Base-by-base conservation (phyloP, 805 yeast species). In the Peterozyma xylosa region DNA sequence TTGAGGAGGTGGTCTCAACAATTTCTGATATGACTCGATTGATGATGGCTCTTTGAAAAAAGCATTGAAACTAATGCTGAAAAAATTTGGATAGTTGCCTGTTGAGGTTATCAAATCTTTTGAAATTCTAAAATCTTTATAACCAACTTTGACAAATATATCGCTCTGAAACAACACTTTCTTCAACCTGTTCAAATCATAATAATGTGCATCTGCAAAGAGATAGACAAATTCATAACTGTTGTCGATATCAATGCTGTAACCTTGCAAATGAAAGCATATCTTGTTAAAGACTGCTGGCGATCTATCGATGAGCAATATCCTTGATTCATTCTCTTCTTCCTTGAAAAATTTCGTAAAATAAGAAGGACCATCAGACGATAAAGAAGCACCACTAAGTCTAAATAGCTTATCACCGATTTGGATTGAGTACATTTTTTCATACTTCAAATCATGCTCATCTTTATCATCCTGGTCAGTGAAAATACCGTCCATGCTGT, bases 281-380 rank as follows among this genome's bases (percentile, higher is more conserved):
- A 89, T 84, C 48, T 70, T 66, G 44, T 77, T 75, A 58, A 89
- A 89, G 0, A 86, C 74, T 1, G 60, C 66, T 0, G 95, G 83
- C 9, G 82, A 80, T 33, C 96, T 66, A 59, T 89, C 96, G 43
- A 89, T 77, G 53, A 77, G 78, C 9, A 86, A 58, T 0, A 72
- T 62, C 35, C 65, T 67, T 9, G 56, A 56, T 14, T 60, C 53
- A 46, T 71, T 72, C 2, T 53, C 53, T 18, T 55, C 66, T 6
- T 61, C 60, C 5, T 54, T 52, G 58, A 89, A 89, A 63, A 68
- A 86, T 27, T 73, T 68, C 2, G 96, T 87, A 66, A 89, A 90
- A 58, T 85, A 88, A 4, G 95, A 86, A 0, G 97, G 97, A 0
- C 82, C 82, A 62, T 89, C 96, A 2, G 85, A 84, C 21, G 88